phyloP scores from a whole-genome alignment of 768 basidiomycete genomes.

The Calvatia gigantea region DNA sequence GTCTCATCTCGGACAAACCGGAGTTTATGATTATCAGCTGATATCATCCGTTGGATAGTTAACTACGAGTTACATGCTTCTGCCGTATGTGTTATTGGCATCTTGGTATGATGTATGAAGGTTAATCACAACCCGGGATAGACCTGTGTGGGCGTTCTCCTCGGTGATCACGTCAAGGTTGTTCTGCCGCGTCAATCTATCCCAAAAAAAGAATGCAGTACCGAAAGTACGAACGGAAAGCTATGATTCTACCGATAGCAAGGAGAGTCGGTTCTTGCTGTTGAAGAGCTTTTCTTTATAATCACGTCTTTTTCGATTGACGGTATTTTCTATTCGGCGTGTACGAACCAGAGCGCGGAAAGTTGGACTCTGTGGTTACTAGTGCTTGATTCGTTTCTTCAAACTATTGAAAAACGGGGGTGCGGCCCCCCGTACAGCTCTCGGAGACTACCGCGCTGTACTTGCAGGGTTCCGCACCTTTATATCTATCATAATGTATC shows the following conservation, averaged over 20 bases:
- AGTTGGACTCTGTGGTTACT: too few relatives aligned
- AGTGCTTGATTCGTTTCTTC: too few relatives aligned
- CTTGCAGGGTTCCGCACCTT: too few relatives aligned
- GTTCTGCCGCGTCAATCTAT: constrained; percentile 1
- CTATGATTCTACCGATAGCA: neutral
- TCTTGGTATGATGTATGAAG: neutral
- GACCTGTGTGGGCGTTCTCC: constrained; percentile 4
- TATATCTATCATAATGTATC: too few relatives aligned
- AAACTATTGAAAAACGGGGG: too few relatives aligned
- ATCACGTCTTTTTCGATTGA: too few relatives aligned
- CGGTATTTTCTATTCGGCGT: too few relatives aligned
- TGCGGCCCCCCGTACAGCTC: too few relatives aligned
- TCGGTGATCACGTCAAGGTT: constrained; percentile 7
- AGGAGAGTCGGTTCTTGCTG: neutral
- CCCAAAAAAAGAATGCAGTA: neutral
- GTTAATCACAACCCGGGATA: neutral
- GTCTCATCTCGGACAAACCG: neutral
- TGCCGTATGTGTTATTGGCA: constrained; percentile 1
- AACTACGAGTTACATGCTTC: neutral
- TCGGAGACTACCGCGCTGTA: too few relatives aligned
- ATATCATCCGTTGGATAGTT: neutral
- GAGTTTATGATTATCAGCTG: neutral
- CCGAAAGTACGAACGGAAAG: neutral
- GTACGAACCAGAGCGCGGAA: too few relatives aligned
- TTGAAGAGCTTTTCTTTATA: too few relatives aligned